A percentile compares a stretch with the other conserved stretches of the same genome.
These are phyloP conservation scores for Pestalotiopsis sp. DNA, from an alignment of 2,329 filamentous ascomycete species.

Conservation along the genomic window DNA sequence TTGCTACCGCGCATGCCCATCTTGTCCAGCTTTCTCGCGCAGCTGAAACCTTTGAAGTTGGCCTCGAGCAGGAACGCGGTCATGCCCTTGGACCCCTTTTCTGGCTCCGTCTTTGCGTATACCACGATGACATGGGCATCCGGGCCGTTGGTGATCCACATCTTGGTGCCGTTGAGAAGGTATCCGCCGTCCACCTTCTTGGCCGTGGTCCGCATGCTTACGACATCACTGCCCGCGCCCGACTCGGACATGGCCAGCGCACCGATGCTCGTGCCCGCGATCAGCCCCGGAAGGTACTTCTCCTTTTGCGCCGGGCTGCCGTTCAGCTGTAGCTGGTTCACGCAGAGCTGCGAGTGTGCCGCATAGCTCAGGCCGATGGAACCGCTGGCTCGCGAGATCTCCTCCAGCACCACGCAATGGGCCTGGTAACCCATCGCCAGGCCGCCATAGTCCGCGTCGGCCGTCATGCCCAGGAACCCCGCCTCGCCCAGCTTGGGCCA, in stretches of 20 bases:
- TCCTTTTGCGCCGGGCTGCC: slow-evolving; percentile 78
- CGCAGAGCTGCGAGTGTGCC: slow-evolving; percentile 92
- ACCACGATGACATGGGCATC: slow-evolving; percentile 92
- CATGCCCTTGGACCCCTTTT: slow-evolving; percentile 83
- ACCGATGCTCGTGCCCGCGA: slow-evolving; percentile 80
- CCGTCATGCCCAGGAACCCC: slow-evolving; percentile 89
- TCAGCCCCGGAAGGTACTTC: slow-evolving; percentile 77
- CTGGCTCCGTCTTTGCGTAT: slow-evolving; percentile 92
- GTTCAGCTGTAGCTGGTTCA: slow-evolving; percentile 95
- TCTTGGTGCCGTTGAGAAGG: slow-evolving; percentile 86
- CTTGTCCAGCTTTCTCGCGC: slow-evolving; percentile 91
- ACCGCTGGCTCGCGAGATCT: slow-evolving; percentile 83
- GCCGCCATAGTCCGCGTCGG: slow-evolving; percentile 88
- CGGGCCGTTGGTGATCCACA: slow-evolving; percentile 99
- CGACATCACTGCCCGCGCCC: slow-evolving; percentile 88
- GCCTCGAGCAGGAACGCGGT: slow-evolving; percentile 90
- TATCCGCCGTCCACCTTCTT: slow-evolving; percentile 83
- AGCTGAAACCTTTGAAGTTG: slow-evolving; percentile 74
- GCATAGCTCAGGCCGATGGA: slow-evolving; percentile 91
- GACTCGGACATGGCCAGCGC: slow-evolving; percentile 95
- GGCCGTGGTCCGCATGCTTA: slow-evolving; percentile 90
- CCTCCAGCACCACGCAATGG: slow-evolving; percentile 94
- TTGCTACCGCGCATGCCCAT: slow-evolving; percentile 97
- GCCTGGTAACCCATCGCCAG: slow-evolving; percentile 94
- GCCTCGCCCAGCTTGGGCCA: slow-evolving; percentile 94